Base-by-base conservation (phyloP, 83 land plant genomes). In the Picea abies region DNA sequence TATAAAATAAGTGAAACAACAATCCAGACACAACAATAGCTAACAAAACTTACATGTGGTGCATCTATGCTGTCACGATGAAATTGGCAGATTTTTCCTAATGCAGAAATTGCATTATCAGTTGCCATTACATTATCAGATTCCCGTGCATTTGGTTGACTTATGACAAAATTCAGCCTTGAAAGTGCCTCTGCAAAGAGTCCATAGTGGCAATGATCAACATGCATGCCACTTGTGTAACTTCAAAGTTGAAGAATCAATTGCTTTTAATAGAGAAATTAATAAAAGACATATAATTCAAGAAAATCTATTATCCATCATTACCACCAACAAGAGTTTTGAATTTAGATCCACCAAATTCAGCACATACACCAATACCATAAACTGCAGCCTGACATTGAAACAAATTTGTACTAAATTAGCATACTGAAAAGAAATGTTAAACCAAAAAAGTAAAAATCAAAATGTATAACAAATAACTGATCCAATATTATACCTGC, bases 281-380 rank as follows among this genome's bases (percentile, higher is more conserved):
- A 63, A 41, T 32, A 62, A 67, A 11, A 35, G 70, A 73, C 62
- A 56, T 12, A 37, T 60, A 37, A 71, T 35, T 68, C 61, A 14
- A 32, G 14, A 29, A 17, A 80, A 35, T 23, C 65, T 17, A 47
- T 19, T 19, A 52, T 85, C 66, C 12, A 84, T 61, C 14, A 60
- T 17, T 87, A 97, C 99, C 99, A 87, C 96, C 91, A 79, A 97
- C 97, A 84, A 94, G 84, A 71, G 96, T 93, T 76, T 86, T 90
- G 86, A 95, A 95, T 25, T 85, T 89, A 78, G 96, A 67, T 39
- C 96, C 96, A 86, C 99, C 99, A 89, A 86, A 97, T 80, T 97
- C 96, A n/a, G 99, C 98, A 90, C 98, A 97, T 16, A 95, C 98
- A 76, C 99, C 99, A 88, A 97, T 82, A 16, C 99, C 99, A 90